Evolutionary conservation across 2,329 filamentous ascomycete genomes (phyloP).

Genomic region (Aspergillus bombycis): DNA sequence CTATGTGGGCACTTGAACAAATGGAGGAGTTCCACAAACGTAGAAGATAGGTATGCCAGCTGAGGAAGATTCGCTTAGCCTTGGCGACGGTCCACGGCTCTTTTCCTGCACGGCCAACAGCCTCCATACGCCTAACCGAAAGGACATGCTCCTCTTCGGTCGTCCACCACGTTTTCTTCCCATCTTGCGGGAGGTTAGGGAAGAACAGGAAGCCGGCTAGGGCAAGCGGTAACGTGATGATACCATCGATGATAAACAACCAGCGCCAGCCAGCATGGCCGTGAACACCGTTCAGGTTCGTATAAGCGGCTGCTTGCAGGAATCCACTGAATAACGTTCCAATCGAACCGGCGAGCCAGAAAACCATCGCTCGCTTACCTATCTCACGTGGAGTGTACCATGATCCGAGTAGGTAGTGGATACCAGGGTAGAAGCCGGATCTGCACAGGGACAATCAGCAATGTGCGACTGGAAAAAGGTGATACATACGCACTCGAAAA

Average conservation of each 20-base stretch:
- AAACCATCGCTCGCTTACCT: constrained; percentile 28
- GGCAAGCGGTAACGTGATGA: constrained; percentile 30
- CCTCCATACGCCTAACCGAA: constrained; percentile 36
- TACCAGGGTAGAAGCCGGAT: constrained; percentile 30
- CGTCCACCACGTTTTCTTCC: constrained; percentile 28
- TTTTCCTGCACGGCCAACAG: constrained; percentile 41
- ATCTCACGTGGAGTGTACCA: constrained; percentile 31
- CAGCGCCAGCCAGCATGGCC: constrained; percentile 32
- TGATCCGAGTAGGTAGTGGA: constrained; percentile 30
- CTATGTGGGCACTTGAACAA: neutral
- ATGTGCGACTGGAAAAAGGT: neutral
- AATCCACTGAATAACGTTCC: constrained; percentile 29
- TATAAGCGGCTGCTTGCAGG: constrained; percentile 26
- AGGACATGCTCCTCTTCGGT: constrained; percentile 26
- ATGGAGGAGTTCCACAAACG: constrained; percentile 25
- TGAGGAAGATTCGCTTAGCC: constrained; percentile 35
- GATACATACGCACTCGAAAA: constrained; percentile 28
- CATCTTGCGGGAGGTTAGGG: constrained; percentile 26
- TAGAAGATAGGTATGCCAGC: constrained; percentile 47
- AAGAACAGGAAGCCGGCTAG: constrained; percentile 27
- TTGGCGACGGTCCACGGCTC: constrained; percentile 42
- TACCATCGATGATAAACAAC: constrained; percentile 33
- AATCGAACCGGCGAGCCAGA: constrained; percentile 26
- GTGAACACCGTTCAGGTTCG: constrained; percentile 25
- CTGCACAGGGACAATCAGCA: neutral